phyloP scores from a whole-genome alignment of 345 rosid genomes.

The Lepidium didymum region DNA sequence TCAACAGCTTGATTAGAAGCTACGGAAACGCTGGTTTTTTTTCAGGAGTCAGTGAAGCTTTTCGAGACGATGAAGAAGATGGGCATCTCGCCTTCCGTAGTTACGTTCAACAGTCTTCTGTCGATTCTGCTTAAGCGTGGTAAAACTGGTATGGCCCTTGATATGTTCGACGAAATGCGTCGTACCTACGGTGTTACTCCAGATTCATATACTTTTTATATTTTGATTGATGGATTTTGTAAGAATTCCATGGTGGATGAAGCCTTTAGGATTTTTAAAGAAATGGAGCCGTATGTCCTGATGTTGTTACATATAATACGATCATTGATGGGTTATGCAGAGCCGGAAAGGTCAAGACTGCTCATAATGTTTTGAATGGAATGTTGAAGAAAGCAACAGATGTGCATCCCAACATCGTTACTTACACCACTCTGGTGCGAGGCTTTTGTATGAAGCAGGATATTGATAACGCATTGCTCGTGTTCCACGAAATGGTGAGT shows the following conservation, averaged over 20 bases:
- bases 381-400: conserved; percentile 42
- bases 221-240: conserved; percentile 65
- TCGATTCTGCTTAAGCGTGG: conserved; percentile 61
- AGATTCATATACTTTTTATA: conserved; percentile 62
- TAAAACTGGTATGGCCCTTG: conserved; percentile 55
- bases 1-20: conserved; percentile 67
- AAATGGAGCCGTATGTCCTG: conserved; percentile 56
- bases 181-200: conserved; percentile 67
- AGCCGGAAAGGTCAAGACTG: conserved; percentile 66
- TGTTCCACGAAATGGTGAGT: conserved; percentile 45
- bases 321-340: conserved; percentile 81
- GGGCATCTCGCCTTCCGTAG: conserved; percentile 60
- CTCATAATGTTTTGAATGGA: conserved; percentile 65
- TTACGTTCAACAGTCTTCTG: conserved; percentile 65
- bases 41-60: conserved; percentile 60
- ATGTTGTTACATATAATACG: conserved; percentile 63
- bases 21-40: conserved; percentile 58
- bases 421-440: conserved; percentile 72
- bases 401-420: conserved; percentile 58
- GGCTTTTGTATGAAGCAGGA: conserved; percentile 73
- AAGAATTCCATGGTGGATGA: conserved; percentile 65
- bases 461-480: conserved; percentile 52
- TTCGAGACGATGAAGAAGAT: conserved; percentile 57
- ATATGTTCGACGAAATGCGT: conserved; percentile 73
- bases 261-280: conserved; percentile 54